These are phyloP conservation scores for Pichia exigua DNA, from an alignment of 805 yeast species.

Conservation along the genomic window DNA sequence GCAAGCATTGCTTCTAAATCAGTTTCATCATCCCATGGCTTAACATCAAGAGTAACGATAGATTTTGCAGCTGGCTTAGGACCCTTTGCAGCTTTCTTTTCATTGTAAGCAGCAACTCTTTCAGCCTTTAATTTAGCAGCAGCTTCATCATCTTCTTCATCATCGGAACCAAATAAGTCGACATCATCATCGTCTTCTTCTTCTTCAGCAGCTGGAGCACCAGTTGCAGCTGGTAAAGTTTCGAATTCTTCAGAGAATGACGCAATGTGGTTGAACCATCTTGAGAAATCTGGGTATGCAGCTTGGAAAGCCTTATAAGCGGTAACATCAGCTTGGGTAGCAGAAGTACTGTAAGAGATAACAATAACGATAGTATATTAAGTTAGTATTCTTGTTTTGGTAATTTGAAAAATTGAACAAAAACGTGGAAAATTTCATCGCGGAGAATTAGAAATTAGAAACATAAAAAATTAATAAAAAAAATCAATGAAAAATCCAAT, in stretches of 20 bases:
- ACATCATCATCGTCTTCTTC: constrained; percentile 88
- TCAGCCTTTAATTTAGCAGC: constrained; percentile 96
- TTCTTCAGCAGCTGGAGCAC: constrained; percentile 50
- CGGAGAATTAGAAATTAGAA: background rate
- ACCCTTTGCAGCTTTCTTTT: constrained; percentile 94
- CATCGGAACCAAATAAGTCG: constrained; percentile 90
- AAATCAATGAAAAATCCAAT: background rate
- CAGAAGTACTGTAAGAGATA: constrained; percentile 57
- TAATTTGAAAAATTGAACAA: background rate
- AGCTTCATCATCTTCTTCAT: constrained; percentile 89
- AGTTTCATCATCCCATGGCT: constrained; percentile 99
- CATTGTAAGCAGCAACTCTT: constrained; percentile 97
- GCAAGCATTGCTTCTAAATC: constrained; percentile 83
- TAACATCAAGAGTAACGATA: constrained; percentile 90
- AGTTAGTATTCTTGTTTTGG: constrained; percentile 7
- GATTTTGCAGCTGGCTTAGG: constrained; percentile 99
- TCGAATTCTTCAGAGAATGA: constrained; percentile 82
- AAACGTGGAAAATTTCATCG: background rate
- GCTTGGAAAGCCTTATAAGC: constrained; percentile 91
- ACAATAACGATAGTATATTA: constrained; percentile 12
- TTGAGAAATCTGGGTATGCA: constrained; percentile 87
- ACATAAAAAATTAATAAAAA: background rate
- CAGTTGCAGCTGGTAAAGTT: constrained; percentile 71
- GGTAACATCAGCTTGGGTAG: constrained; percentile 93
- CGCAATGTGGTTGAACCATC: constrained; percentile 99